Conservation (phyloP, 2,329 filamentous ascomycete species). For the Parascedosporium putredinis region DNA sequence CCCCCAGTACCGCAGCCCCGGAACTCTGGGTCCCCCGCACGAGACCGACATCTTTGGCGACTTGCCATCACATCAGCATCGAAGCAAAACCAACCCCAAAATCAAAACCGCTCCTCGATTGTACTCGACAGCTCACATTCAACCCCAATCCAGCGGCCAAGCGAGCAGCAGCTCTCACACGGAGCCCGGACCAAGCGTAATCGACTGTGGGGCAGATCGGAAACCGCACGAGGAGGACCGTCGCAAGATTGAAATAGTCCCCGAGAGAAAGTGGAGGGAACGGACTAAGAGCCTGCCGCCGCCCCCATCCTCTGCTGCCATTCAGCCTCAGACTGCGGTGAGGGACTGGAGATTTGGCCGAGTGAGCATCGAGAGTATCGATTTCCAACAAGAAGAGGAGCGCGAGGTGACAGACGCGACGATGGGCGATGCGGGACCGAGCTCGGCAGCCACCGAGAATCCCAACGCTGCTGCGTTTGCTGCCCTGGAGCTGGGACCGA, state of each 20-base stretch:
- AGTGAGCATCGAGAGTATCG: slow-evolving; percentile 72
- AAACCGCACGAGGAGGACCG: slow-evolving; percentile 18
- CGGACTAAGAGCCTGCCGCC: slow-evolving; percentile 30
- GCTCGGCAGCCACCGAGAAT: slow-evolving; percentile 12
- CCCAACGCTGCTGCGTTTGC: slow-evolving; percentile 34
- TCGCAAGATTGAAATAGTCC: slow-evolving; percentile 26
- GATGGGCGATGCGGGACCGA: slow-evolving; percentile 19
- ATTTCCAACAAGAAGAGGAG: slow-evolving; percentile 41
- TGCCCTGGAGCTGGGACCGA: slow-evolving; percentile 43
- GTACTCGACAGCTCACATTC: too few species aligned
- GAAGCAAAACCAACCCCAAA: slow-evolving; percentile 12
- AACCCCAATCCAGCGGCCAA: background rate
- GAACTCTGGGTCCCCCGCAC: slow-evolving; percentile 40
- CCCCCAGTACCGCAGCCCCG: background rate
- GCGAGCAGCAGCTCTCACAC: slow-evolving; percentile 8
- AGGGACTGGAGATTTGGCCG: slow-evolving; percentile 73
- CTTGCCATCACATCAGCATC: slow-evolving; percentile 38
- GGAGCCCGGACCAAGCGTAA: slow-evolving; percentile 21
- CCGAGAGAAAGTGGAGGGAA: slow-evolving; percentile 29
- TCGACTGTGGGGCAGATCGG: slow-evolving; percentile 38
- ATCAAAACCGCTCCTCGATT: too few species aligned
- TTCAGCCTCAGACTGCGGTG: slow-evolving; percentile 37
- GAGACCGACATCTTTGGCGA: slow-evolving; percentile 43
- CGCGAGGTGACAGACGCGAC: slow-evolving; percentile 18
- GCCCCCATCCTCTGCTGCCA: slow-evolving; percentile 31